phyloP scores from a whole-genome alignment of 2,329 filamentous ascomycete species.

The Corinectria fuckeliana region DNA sequence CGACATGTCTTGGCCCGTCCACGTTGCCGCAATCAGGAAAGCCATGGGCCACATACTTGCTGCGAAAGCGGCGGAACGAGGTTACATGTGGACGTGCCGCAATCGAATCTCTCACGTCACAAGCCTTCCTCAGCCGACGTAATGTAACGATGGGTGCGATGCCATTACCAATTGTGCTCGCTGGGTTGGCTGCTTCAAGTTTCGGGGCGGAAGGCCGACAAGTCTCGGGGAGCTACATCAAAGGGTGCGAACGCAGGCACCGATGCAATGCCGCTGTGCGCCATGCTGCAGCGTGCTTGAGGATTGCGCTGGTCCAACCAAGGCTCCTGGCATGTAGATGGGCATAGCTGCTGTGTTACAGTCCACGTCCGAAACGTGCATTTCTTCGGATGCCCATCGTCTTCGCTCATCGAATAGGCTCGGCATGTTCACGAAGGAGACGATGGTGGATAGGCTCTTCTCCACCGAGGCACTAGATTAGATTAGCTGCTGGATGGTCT shows the following conservation, averaged over 20 bases:
- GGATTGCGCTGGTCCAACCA: not conserved
- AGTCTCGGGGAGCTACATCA: slow-evolving; percentile 9
- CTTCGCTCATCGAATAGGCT: not conserved
- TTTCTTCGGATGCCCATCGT: slow-evolving; percentile 1
- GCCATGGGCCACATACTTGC: not conserved
- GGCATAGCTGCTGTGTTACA: not conserved
- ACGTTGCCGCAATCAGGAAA: not conserved
- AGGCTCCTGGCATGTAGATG: not conserved
- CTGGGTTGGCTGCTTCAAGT: too few species aligned
- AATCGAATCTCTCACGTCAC: not conserved
- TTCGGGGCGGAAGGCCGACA: not conserved
- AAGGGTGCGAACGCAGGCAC: not conserved
- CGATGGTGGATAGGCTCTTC: too few species aligned
- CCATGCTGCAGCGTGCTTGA: slow-evolving; percentile 5
- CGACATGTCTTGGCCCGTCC: not conserved
- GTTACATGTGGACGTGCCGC: not conserved
- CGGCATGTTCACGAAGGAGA: not conserved
- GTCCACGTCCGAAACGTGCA: not conserved
- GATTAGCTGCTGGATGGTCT: too few species aligned
- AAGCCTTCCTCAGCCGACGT: not conserved
- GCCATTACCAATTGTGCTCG: not conserved
- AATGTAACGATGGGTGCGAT: not conserved
- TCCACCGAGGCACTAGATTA: not conserved
- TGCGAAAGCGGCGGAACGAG: not conserved
- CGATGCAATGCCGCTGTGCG: not conserved